Conservation (phyloP, 805 yeast genomes). For the Starmerella vitae region DNA sequence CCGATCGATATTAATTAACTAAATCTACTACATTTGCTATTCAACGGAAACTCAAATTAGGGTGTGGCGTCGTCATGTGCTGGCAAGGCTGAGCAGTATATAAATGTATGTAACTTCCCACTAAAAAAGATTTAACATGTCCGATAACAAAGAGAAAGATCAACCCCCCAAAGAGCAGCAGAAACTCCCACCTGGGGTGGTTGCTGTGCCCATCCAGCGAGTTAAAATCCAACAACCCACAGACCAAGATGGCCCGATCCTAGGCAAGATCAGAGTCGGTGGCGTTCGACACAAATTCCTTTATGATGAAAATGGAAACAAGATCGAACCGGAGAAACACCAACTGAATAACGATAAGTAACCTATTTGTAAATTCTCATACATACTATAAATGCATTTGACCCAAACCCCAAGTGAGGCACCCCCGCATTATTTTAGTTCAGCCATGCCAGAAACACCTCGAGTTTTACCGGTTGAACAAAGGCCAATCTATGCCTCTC, state of each 20-base stretch:
- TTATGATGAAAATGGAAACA: slow-evolving; percentile 1
- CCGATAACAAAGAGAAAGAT: background rate
- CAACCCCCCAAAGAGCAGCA: background rate
- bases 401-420: too few species aligned
- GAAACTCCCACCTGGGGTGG: background rate
- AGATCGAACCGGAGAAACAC: background rate
- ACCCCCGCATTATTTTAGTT: too few species aligned
- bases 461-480: background rate
- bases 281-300: background rate
- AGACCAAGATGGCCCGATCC: background rate
- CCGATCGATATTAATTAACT: slow-evolving; percentile 13
- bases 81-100: too few species aligned
- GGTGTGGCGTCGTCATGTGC: too few species aligned
- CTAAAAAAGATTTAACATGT: too few species aligned
- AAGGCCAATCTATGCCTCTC: background rate
- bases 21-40: background rate
- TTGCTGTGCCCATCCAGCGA: background rate
- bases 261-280: background rate
- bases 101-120: too few species aligned
- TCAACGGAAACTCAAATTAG: too few species aligned
- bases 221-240: background rate
- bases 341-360: background rate
- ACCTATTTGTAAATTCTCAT: too few species aligned
- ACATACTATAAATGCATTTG: too few species aligned
- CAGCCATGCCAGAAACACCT: background rate